Percentiles rank a stretch among this genome's conserved stretches.
Evolutionary conservation across 1,139 yeast genomes (phyloP).

Genomic region (Meyerozyma sp.): DNA sequence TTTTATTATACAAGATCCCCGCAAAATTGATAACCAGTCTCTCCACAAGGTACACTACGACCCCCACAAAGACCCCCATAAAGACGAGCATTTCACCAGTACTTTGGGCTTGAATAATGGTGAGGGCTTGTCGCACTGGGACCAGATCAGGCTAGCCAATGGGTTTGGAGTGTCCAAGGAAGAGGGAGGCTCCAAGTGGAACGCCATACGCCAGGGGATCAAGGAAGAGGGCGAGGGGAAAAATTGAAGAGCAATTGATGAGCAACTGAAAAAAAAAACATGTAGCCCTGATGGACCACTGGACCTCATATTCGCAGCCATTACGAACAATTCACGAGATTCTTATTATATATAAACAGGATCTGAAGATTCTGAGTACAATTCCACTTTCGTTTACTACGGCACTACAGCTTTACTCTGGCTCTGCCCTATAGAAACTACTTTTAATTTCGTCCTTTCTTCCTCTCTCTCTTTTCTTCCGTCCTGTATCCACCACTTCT

Average conservation of each 20-base stretch:
- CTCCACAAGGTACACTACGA: slow-evolving; percentile 25
- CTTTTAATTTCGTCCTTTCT: neutral
- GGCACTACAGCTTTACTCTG: too few relatives aligned
- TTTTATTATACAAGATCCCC: slow-evolving; percentile 33
- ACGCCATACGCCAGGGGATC: neutral
- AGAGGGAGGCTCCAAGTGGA: neutral
- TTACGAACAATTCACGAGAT: too few relatives aligned
- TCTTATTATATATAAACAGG: too few relatives aligned
- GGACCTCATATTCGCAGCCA: too few relatives aligned
- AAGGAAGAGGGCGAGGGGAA: neutral
- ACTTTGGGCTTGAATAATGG: slow-evolving; percentile 6
- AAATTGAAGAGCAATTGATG: neutral
- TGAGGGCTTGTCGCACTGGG: slow-evolving; percentile 22
- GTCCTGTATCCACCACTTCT: neutral
- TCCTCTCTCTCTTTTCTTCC: neutral
- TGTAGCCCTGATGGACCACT: too few relatives aligned
- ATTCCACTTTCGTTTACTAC: too few relatives aligned
- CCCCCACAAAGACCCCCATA: slow-evolving; percentile 20
- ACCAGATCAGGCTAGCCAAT: slow-evolving; percentile 24
- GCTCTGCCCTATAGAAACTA: neutral
- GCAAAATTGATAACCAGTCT: slow-evolving; percentile 19
- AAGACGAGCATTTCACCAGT: slow-evolving; percentile 5
- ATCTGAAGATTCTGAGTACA: too few relatives aligned
- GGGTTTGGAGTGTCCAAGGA: slow-evolving; percentile 15
- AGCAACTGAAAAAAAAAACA: too few relatives aligned